Evolutionary conservation across 2,329 filamentous ascomycete species (phyloP).

Genomic region (Cladobotryum mycophilum): DNA sequence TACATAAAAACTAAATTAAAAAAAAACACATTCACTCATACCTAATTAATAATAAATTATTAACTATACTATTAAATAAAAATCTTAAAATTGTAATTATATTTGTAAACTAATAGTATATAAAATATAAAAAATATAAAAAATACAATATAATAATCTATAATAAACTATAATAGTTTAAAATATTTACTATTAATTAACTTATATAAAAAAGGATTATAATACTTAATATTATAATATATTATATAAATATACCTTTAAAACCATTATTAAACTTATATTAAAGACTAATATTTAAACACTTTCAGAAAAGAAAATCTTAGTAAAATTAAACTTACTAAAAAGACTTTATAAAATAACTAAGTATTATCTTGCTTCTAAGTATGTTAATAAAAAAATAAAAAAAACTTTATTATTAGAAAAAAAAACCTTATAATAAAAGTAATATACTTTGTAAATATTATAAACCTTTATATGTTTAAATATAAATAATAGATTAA

Average conservation of each 20-base stretch:
- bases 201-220: not conserved
- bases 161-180: not conserved
- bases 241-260: not conserved
- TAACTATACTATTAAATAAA: too few relatives aligned
- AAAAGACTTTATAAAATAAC: not conserved
- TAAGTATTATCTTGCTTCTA: not conserved
- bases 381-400: not conserved
- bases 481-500: not conserved
- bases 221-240: not conserved
- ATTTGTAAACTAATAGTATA: not conserved
- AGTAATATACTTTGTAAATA: not conserved
- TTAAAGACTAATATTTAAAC: not conserved
- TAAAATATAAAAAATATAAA: not conserved
- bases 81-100: not conserved
- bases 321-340: not conserved
- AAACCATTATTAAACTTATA: not conserved
- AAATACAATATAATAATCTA: not conserved
- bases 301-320: not conserved
- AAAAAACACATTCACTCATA: not conserved
- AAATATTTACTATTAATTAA: not conserved
- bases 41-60: not conserved
- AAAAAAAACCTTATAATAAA: not conserved
- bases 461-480: not conserved
- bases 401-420: not conserved
- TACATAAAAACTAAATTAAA: too few relatives aligned